These are phyloP conservation scores for Colletotrichum sp. DNA, from an alignment of 2,329 filamentous ascomycete genomes.

Conservation along the genomic window DNA sequence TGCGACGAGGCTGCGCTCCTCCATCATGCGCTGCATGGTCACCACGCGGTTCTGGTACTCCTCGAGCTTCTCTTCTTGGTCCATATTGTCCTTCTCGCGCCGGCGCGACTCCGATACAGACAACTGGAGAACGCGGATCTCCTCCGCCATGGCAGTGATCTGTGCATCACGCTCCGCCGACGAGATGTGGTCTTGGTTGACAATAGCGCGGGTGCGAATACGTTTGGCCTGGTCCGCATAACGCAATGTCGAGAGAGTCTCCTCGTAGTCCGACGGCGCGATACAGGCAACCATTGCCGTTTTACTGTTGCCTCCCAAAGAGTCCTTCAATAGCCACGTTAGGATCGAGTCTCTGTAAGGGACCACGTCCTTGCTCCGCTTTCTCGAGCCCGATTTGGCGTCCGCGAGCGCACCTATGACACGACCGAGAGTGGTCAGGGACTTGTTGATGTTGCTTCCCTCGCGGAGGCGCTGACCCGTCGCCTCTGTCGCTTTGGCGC, in stretches of 20 bases:
- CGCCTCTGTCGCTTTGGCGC: constrained; percentile 93
- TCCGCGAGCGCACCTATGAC: constrained; percentile 92
- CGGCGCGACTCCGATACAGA: constrained; percentile 69
- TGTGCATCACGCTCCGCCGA: constrained; percentile 93
- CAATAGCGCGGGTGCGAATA: constrained; percentile 90
- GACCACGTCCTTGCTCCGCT: constrained; percentile 67
- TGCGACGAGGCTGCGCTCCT: constrained; percentile 86
- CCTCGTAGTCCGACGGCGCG: constrained; percentile 93
- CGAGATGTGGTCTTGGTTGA: constrained; percentile 95
- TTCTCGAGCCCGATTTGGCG: constrained; percentile 63
- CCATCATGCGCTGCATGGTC: constrained; percentile 93
- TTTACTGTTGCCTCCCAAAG: constrained; percentile 94
- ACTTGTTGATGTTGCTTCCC: constrained; percentile 99
- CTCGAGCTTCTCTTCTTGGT: constrained; percentile 84
- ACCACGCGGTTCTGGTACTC: constrained; percentile 93
- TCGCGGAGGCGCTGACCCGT: constrained; percentile 90
- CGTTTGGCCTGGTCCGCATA: constrained; percentile 98
- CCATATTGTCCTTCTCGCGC: constrained; percentile 77
- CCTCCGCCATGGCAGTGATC: constrained; percentile 92
- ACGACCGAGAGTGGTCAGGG: constrained; percentile 90
- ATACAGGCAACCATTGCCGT: constrained; percentile 99
- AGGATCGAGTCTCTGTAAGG: constrained; percentile 91
- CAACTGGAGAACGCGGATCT: constrained; percentile 85
- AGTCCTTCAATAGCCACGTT: constrained; percentile 92
- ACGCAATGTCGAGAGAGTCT: constrained; percentile 92